A percentile compares a stretch with the other conserved stretches of the same genome.
Conservation (phyloP, 2,329 filamentous ascomycete genomes). For the Westerdykella aurantiaca region DNA sequence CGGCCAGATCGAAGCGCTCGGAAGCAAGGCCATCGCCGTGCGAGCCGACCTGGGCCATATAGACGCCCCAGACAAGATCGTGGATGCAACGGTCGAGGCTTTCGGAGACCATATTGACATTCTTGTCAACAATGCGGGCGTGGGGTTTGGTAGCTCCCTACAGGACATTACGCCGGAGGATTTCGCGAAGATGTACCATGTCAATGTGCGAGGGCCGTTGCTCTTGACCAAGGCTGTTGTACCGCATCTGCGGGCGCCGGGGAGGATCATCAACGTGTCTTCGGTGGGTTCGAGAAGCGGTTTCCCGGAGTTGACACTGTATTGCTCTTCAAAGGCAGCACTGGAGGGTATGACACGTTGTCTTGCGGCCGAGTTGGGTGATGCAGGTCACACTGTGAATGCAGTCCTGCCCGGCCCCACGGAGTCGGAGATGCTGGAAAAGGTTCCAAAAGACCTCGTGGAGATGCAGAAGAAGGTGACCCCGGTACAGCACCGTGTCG, state of each 20-base stretch:
- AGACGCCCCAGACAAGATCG: slow-evolving; percentile 33
- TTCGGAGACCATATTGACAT: slow-evolving; percentile 42
- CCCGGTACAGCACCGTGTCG: slow-evolving; percentile 48
- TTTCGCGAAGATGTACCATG: slow-evolving; percentile 50
- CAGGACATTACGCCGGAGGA: slow-evolving; percentile 41
- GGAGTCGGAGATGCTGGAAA: slow-evolving; percentile 52
- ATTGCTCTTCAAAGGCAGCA: slow-evolving; percentile 55
- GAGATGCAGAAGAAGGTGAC: slow-evolving; percentile 48
- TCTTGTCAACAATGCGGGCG: slow-evolving; percentile 41
- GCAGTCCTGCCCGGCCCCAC: slow-evolving; percentile 56
- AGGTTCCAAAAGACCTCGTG: slow-evolving; percentile 47
- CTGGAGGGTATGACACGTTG: slow-evolving; percentile 55
- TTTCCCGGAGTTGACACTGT: slow-evolving; percentile 45
- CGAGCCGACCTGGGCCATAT: slow-evolving; percentile 38
- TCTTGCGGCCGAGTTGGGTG: slow-evolving; percentile 55
- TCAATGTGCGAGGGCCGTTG: slow-evolving; percentile 53
- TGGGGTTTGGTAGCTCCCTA: slow-evolving; percentile 21
- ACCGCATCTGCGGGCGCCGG: slow-evolving; percentile 45
- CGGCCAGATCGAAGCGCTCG: slow-evolving; percentile 29
- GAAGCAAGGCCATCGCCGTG: slow-evolving; percentile 33
- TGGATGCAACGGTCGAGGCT: slow-evolving; percentile 29
- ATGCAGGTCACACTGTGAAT: slow-evolving; percentile 56
- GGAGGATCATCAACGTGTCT: slow-evolving; percentile 55
- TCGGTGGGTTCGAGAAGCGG: slow-evolving; percentile 49
- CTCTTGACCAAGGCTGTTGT: slow-evolving; percentile 51